Evolutionary conservation across 495 filamentous ascomycete species (phyloP).

Genomic region (Sordaria brevicollis): DNA sequence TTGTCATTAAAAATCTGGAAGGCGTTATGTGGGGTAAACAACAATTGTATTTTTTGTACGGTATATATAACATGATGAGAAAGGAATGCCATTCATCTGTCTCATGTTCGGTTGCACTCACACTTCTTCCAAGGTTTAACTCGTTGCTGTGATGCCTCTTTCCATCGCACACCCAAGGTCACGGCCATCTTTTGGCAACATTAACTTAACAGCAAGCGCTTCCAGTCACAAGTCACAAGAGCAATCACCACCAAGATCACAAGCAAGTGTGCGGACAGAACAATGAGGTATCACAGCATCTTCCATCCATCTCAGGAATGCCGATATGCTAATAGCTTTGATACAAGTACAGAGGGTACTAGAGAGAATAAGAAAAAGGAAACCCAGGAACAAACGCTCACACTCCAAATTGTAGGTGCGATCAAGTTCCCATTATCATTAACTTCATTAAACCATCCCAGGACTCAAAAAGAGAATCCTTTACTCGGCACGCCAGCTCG

Average conservation of each 20-base stretch:
- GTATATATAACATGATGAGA: background rate
- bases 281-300: background rate
- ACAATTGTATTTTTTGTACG: background rate
- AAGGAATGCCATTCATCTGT: background rate
- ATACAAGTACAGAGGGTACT: background rate
- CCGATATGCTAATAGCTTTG: background rate
- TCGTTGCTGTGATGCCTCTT: too few species aligned
- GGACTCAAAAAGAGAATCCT: too few species aligned
- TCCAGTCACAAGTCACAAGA: background rate
- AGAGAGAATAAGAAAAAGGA: background rate
- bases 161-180: too few species aligned
- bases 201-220: too few species aligned
- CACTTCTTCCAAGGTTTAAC: too few species aligned
- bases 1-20: background rate
- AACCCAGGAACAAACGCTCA: background rate
- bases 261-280: too few species aligned
- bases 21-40: background rate
- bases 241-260: too few species aligned
- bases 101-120: background rate
- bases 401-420: background rate
- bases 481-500: slow-evolving; percentile 17
- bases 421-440: background rate
- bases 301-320: background rate
- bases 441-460: background rate
- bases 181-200: too few species aligned